Evolutionary conservation across 176 grass and related monocot species (phyloP), one percentile per base, ranked within the genome.

Genomic region (Ensete ventricosum): DNA sequence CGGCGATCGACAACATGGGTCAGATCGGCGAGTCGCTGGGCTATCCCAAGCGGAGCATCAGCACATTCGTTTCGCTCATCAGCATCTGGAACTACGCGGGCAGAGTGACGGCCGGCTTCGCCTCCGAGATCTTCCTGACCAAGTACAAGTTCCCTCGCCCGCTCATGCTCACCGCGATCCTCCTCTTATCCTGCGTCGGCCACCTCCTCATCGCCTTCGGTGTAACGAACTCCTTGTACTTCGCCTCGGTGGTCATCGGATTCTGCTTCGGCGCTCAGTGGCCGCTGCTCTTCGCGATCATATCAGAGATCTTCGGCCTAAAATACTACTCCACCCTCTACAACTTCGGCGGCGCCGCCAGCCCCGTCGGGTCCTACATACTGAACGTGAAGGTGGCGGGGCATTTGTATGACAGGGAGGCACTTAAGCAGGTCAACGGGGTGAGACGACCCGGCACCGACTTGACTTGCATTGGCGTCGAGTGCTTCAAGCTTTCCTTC

Each of bases 11-110:
- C 79, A 92, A 92, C 81, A 89, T 92, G 90, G 86, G 86, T 0
- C 90, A 92, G 84, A 92, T 92, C 76, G 90, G 90, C 0, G 81
- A 87, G 19, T 89, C 90, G 0, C 77, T 89, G 5, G 86, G 84
- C 0, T 92, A 92, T 79, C 84, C 90, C 1, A 13, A 84, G 2
- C 76, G 82, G 64, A 84, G 81, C 90, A 82, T 92, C 81, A 84
- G 78, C 68, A 92, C 86, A n/a, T 92, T 92, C 84, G 84, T 92
- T 4, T 87, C 90, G 5, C 90, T 92, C 43, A 80, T 92, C 84
- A 92, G 90, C 84, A 92, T 92, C 76, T 92, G 90, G 90, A 92
- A 92, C 86, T 92, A 92, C 79, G 81, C 84, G 9, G 90, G 90
- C 1, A 67, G 90, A 1, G 90, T 92, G 1, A 75, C 82, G 48